Percentiles rank a stretch among this genome's conserved stretches.
These are phyloP conservation scores for Gymnopilus dilepis DNA, from an alignment of 768 basidiomycete species.

Conservation along the genomic window DNA sequence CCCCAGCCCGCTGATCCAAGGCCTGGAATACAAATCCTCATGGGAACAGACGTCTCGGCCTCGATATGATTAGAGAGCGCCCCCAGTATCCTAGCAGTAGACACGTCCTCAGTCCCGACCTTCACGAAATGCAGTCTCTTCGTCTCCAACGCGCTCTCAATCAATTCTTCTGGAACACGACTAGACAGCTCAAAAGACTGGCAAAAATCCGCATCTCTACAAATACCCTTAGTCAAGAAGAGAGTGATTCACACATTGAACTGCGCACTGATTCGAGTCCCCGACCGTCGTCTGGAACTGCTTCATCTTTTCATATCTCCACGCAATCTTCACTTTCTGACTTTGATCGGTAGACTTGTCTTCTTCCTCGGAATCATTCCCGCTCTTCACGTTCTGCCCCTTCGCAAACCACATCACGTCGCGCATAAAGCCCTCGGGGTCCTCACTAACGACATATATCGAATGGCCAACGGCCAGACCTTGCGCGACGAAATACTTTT, in stretches of 20 bases:
- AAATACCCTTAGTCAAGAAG: slow-evolving; percentile 8
- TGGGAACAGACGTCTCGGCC: slow-evolving; percentile 36
- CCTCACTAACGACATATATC: slow-evolving; percentile 67
- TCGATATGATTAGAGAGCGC: slow-evolving; percentile 24
- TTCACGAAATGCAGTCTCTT: slow-evolving; percentile 28
- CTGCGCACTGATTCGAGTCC: slow-evolving; percentile 28
- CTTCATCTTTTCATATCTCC: slow-evolving; percentile 95
- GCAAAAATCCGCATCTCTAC: slow-evolving; percentile 63
- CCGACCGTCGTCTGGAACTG: slow-evolving; percentile 86
- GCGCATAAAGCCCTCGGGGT: slow-evolving; percentile 58
- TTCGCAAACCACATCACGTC: slow-evolving; percentile 84
- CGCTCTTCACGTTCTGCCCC: slow-evolving; percentile 19
- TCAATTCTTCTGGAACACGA: slow-evolving; percentile 56
- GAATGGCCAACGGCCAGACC: slow-evolving; percentile 77
- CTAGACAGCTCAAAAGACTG: slow-evolving; percentile 74
- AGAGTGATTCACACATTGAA: neutral
- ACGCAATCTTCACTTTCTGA: slow-evolving; percentile 90
- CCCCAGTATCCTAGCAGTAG: slow-evolving; percentile 21
- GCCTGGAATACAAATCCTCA: slow-evolving; percentile 66
- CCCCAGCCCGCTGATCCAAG: slow-evolving; percentile 77
- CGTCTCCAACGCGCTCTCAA: slow-evolving; percentile 48
- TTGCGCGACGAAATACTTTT: slow-evolving; percentile 90
- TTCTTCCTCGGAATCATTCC: slow-evolving; percentile 35
- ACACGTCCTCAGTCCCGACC: slow-evolving; percentile 12
- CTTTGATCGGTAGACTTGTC: slow-evolving; percentile 43